Evolutionary conservation across 2,329 filamentous ascomycete genomes (phyloP).

Genomic region (Colletotrichum horii): DNA sequence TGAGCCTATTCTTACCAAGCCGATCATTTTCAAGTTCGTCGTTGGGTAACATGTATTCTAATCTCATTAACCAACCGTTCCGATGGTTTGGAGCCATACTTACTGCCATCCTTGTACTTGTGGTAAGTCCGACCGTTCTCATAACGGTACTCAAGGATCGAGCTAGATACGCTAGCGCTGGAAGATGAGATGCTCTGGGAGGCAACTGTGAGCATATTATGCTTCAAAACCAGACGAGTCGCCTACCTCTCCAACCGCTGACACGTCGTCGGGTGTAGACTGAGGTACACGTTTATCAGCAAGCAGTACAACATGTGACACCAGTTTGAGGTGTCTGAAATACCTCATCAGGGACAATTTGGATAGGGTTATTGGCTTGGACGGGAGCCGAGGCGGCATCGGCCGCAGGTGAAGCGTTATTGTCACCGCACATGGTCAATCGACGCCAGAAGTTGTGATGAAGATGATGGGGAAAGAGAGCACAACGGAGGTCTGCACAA

Average conservation of each 20-base stretch:
- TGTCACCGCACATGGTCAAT: not conserved
- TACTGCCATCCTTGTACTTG: conserved; percentile 7
- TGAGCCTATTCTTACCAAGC: conserved; percentile 20
- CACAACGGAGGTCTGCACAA: not conserved
- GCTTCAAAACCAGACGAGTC: not conserved
- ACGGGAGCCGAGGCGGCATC: not conserved
- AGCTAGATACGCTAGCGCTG: conserved; percentile 32
- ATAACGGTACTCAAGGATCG: conserved; percentile 23
- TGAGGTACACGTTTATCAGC: not conserved
- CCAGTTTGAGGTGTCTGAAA: not conserved
- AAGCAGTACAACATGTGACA: too few species aligned
- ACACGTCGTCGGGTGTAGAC: not conserved
- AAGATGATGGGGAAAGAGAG: not conserved
- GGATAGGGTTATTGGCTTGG: not conserved
- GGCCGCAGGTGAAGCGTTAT: not conserved
- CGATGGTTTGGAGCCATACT: not conserved
- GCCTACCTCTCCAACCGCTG: not conserved
- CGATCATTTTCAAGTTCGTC: conserved; percentile 6
- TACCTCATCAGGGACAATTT: not conserved
- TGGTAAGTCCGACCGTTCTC: conserved; percentile 1
- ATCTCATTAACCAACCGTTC: not conserved
- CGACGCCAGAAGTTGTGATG: not conserved
- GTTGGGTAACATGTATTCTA: conserved; percentile 4
- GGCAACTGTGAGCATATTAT: not conserved
- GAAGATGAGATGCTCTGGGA: not conserved